These are phyloP conservation scores for Insectozyma bohioensis DNA, from an alignment of 1,139 yeast genomes.

Conservation along the genomic window DNA sequence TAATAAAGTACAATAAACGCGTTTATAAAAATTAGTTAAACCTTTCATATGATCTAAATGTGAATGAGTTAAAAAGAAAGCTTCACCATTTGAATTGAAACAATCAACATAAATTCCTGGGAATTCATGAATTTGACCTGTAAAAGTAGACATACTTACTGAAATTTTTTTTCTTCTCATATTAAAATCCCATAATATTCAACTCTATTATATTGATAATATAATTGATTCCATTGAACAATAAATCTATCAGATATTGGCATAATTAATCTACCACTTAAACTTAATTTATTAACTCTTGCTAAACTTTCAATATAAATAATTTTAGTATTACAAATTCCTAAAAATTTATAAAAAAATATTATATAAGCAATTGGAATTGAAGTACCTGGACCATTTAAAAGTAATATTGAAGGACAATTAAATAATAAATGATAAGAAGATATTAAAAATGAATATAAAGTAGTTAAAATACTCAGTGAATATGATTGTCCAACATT, in stretches of 20 bases:
- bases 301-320: conserved; percentile 89
- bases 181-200: conserved; percentile 80
- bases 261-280: conserved; percentile 69
- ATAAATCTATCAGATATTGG: conserved; percentile 75
- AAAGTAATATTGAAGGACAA: conserved; percentile 54
- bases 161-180: conserved; percentile 18
- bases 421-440: conserved; percentile 21
- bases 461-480: conserved; percentile 55
- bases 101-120: conserved; percentile 43
- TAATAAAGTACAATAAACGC: conserved; percentile 49
- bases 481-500: conserved; percentile 63
- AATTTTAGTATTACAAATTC: conserved; percentile 55
- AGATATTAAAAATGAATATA: conserved; percentile 37
- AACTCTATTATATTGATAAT: conserved; percentile 53
- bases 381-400: conserved; percentile 95
- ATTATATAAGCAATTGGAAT: conserved; percentile 72
- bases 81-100: conserved; percentile 31
- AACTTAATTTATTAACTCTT: conserved; percentile 70
- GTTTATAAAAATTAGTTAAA: conserved; percentile 32
- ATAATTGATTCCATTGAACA: conserved; percentile 86
- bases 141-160: conserved; percentile 13
- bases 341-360: conserved; percentile 53
- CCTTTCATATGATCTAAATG: conserved; percentile 62
- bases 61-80: conserved; percentile 50
- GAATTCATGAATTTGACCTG: conserved; percentile 28